Evolutionary conservation across 2,329 filamentous ascomycete species (phyloP).

Genomic region (Purpureocillium takamizusanense): DNA sequence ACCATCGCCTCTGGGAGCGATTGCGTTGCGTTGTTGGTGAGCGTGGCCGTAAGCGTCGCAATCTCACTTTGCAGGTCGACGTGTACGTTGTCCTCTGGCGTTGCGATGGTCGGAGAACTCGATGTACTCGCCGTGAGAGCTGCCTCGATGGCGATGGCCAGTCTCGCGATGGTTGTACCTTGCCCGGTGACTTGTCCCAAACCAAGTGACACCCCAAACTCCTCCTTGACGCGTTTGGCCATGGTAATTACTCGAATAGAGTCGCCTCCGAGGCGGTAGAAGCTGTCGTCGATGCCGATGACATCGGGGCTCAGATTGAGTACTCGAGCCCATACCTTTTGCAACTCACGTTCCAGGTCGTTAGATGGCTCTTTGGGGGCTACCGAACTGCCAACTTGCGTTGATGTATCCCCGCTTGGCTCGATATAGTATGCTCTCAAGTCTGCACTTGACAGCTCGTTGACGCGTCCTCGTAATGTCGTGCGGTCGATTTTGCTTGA

Average conservation of each 20-base stretch:
- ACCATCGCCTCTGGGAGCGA: neutral
- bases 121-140: neutral
- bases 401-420: neutral
- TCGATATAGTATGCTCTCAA: neutral
- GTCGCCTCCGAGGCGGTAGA: slow-evolving; percentile 9
- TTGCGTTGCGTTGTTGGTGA: too few species aligned
- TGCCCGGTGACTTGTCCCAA: neutral
- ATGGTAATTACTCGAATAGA: slow-evolving; percentile 5
- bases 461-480: neutral
- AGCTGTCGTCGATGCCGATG: slow-evolving; percentile 8
- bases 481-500: slow-evolving; percentile 6
- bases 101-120: neutral
- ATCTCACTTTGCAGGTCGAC: neutral
- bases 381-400: neutral
- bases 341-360: slow-evolving; percentile 9
- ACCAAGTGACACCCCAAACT: neutral
- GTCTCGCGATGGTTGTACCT: neutral
- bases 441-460: neutral
- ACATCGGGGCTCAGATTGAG: slow-evolving; percentile 3
- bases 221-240: neutral
- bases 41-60: neutral
- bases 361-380: neutral
- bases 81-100: neutral
- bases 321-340: slow-evolving; percentile 8
- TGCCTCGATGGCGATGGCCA: neutral